Evolutionary conservation across 176 grass and related monocot species (phyloP), one percentile per base, ranked within the genome.

Genomic region (Hsuehochloa calcarea): DNA sequence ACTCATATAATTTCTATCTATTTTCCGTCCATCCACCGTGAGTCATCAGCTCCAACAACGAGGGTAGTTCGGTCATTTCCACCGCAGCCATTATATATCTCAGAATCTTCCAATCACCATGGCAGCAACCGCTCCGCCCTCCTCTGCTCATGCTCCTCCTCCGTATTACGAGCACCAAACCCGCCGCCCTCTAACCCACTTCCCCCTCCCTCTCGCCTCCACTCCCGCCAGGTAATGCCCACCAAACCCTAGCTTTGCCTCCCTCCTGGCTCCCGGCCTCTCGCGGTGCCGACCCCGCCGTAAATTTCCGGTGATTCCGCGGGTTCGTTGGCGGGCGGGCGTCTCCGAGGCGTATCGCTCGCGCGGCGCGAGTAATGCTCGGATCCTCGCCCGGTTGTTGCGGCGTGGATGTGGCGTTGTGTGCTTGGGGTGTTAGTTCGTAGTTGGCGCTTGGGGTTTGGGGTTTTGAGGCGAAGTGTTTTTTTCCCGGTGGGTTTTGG

Each of bases 191-290:
- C 62, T 5, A n/a, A 22, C 26, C 41, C 27, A 56, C 76, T 8
- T 8, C 15, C 40, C 4, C 56, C 23, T 55, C 37, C 34, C 73
- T 0, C 59, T 4, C 47, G 8, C 47, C 7, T 14, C 70, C 47
- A 15, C 77, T n/a, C 8, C 82, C 26, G 26, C 70, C 31, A 8
- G 87, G 81, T 84, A 89, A 89, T 79, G 65, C n/a, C 22, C 58
- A 1, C 25, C 2, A 23, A 64, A 26, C 22, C 67, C 82, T 41
- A 59, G 37, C 75, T 22, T 45, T 0, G 5, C 19, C 74, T 56
- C 65, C 61, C 17, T 19, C 3, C 1, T 3, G 10, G 19, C 46
- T 41, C 3, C 43, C 51, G 8, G 29, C 6, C 16, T 41, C 31
- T 19, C 34, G 54, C 66, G 15, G 54, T 27, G 66, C 44, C 2